A percentile compares a stretch with the other conserved stretches of the same genome.
Conservation (phyloP, 768 basidiomycete species). For the Lentinus brumalis region DNA sequence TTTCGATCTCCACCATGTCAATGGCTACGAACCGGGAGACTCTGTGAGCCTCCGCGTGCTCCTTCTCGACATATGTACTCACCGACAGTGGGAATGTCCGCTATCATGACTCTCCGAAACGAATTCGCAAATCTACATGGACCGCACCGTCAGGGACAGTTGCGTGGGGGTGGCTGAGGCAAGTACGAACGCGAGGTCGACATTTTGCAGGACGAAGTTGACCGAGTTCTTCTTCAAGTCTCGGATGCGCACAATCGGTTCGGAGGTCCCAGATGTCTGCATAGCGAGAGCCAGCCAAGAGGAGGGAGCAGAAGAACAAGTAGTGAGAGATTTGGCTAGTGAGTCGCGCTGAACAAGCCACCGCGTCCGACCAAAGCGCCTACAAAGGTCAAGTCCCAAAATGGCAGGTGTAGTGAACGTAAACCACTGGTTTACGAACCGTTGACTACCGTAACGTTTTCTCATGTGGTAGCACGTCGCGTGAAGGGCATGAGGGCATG, state of each 20-base stretch:
- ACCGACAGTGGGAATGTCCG: constrained; percentile 96
- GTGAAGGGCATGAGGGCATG: no score
- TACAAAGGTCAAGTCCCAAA: no score
- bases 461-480: no score
- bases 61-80: constrained; percentile 34
- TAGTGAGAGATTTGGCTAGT: constrained; percentile 19
- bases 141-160: constrained; percentile 3
- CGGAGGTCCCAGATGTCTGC: constrained; percentile 30
- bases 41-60: background rate
- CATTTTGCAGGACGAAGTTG: constrained; percentile 93
- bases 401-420: no score
- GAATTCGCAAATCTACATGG: constrained; percentile 86
- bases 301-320: background rate
- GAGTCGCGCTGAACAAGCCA: no score
- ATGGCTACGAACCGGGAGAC: constrained; percentile 61
- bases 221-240: constrained; percentile 84
- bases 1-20: constrained; percentile 91
- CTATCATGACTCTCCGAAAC: constrained; percentile 90
- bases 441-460: no score
- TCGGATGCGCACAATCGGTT: constrained; percentile 79
- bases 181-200: constrained; percentile 83
- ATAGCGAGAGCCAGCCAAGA: background rate
- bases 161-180: background rate
- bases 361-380: no score
- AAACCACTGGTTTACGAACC: no score